Base-by-base conservation (phyloP, 1,284 basidiomycete species). In the Pterulicium gracile region DNA sequence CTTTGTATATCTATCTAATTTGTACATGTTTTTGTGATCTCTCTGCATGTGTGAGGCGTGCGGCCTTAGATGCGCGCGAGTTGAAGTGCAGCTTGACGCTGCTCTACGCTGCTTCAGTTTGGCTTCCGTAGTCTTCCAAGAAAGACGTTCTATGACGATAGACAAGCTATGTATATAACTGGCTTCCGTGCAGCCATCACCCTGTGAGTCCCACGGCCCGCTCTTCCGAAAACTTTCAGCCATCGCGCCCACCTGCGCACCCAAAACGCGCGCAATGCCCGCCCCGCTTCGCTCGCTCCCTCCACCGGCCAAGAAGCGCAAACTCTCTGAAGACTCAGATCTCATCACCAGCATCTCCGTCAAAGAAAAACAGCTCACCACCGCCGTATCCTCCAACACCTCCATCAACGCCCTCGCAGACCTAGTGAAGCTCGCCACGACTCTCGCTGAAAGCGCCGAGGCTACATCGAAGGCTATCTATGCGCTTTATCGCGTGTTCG, bases 401-500 rank as follows among this genome's bases (percentile, higher is more conserved):
- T 86, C 89, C 17, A 71, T 95, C 35, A 96, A 96, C 58, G 69
- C 81, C 1, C 70, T 95, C 17, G 77, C 80, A 3, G 86, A 92
- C 58, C 76, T 96, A 4, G 61, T 92, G 46, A 66, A 77, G 13
- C 63, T 88, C 24, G 70, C 73, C 24, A 57, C 65, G 17, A 59
- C n/a, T n/a, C 27, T 60, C 19, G 55, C 66, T 2, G 52, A 67
- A 50, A 65, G 76, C 39, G 62, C 81, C 0, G 68, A 73, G 51
- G 68, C 78, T 27, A 73, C 78, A 7, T 85, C 84, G 48, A 90
- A 85, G 56, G 79, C 78, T 0, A 70, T 91, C 7, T 95, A 92
- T 65, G 80, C 89, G 0, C 62, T 88, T 17, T 93, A 95, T 62
- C 70, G 90, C 21, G 70, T 85, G 14, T 93, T 91, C 59, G 78